Percentiles rank a stretch among this genome's conserved stretches.
Evolutionary conservation across 2,329 filamentous ascomycete species (phyloP).

Genomic region (Proliferodiscus dingleyae): DNA sequence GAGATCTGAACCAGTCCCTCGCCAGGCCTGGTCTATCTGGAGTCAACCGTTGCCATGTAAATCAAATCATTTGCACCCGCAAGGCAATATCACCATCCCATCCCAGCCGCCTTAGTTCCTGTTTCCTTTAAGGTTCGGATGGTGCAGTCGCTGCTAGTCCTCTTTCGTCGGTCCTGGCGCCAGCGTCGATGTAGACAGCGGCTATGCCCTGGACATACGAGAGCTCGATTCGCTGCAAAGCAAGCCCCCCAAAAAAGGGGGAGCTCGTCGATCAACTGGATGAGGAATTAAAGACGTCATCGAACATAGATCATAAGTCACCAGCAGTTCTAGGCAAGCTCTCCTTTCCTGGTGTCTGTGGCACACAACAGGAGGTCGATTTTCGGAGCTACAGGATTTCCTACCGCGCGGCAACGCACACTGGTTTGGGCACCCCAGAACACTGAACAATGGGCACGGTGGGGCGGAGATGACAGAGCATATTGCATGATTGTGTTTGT

Average conservation of each 20-base stretch:
- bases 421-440: slow-evolving; percentile 11
- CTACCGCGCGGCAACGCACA: slow-evolving; percentile 25
- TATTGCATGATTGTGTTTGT: slow-evolving; percentile 1
- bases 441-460: slow-evolving; percentile 3
- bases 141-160: too few relatives aligned
- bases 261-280: slow-evolving; percentile 19
- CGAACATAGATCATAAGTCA: too few relatives aligned
- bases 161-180: slow-evolving; percentile 8
- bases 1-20: too few relatives aligned
- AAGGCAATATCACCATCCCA: too few relatives aligned
- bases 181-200: slow-evolving; percentile 6
- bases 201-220: slow-evolving; percentile 2
- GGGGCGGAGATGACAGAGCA: background rate
- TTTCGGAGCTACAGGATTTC: slow-evolving; percentile 16
- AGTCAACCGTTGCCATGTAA: too few relatives aligned
- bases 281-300: too few relatives aligned
- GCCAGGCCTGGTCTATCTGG: too few relatives aligned
- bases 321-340: too few relatives aligned
- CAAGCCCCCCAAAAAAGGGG: slow-evolving; percentile 9
- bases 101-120: too few relatives aligned
- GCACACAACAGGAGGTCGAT: background rate
- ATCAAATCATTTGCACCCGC: too few relatives aligned
- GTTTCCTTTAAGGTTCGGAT: too few relatives aligned
- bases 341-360: slow-evolving; percentile 6
- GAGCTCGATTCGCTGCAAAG: slow-evolving; percentile 2